Base-by-base conservation (phyloP, 2,329 filamentous ascomycete species). In the Apiospora malaysiana region DNA sequence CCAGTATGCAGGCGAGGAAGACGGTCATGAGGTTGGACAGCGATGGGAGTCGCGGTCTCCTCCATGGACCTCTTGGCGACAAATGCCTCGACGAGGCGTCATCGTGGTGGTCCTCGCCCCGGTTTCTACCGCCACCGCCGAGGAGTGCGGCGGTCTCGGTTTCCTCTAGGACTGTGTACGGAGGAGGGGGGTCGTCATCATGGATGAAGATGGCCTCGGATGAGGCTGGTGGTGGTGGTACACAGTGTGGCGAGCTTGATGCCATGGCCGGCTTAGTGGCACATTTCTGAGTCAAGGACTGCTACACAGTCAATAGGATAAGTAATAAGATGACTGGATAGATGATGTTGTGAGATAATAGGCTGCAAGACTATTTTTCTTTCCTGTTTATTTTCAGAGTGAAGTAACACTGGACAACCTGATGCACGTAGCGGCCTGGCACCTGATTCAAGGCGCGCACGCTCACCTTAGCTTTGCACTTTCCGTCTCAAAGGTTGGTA, bases 1-100 rank as follows among this genome's bases (percentile, higher is more conserved):
- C 66, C 3, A 47, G 18, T 10, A 68, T 40, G 66, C 43, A 16
- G 66, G 66, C 42, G 25, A 47, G 25, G 8, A 47, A n/a, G 66
- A 68, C 25, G 43, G 43, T 27, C 43, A 40, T 37, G 66, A 68
- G 66, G 25, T 68, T 68, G 66, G 66, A 68, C 14, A 47, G 66
- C 32, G 56, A 32, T 4, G 40, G 21, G 18, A 63, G 56, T 21
- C 56, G 12, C 25, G 27, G 32, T 40, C 27, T 40, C 3, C 32
- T n/a, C 18, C 56, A 18, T 16, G 49, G 12, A 9, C 40, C 40
- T 46, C 43, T 46, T 46, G 18, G 7, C 45, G 45, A n/a, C 32
- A 18, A 32, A 5, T 12, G 32, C 56, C 27, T 32, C 18, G 56
- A 9, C 32, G 21, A 32, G 7, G 32, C 2, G 18, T 5, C 56